These are phyloP conservation scores for Hordeum marinum DNA, from an alignment of 176 grass and related monocot species.

Conservation along the genomic window DNA sequence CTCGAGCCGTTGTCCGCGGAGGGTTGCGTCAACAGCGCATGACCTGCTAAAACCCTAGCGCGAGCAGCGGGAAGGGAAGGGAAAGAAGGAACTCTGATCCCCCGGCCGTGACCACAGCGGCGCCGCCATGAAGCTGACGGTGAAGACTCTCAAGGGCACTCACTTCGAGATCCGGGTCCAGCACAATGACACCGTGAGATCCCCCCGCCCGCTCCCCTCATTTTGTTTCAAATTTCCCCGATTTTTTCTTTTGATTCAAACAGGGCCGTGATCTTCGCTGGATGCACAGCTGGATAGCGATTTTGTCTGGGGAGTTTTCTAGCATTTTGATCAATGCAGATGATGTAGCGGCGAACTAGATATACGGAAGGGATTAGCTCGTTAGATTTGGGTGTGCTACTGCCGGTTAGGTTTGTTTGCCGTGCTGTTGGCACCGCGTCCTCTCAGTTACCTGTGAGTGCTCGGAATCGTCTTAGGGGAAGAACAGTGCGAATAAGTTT, in stretches of 20 bases:
- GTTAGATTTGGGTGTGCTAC: neutral
- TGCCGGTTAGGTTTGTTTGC: neutral
- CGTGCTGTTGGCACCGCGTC: neutral
- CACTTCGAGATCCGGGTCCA: constrained; percentile 89
- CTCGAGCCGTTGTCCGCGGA: neutral
- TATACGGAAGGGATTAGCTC: neutral
- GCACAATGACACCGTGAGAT: constrained; percentile 66
- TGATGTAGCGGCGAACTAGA: neutral
- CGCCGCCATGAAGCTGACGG: constrained; percentile 71
- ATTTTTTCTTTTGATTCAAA: neutral
- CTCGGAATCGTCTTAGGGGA: neutral
- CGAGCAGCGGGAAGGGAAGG: neutral
- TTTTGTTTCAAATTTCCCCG: neutral
- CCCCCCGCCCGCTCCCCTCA: neutral
- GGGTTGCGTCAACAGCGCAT: neutral
- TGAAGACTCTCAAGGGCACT: constrained; percentile 89
- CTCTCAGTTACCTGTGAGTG: neutral
- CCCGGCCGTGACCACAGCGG: neutral
- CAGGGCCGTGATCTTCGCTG: neutral
- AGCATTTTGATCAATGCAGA: neutral
- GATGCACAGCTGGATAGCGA: neutral
- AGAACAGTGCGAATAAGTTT: neutral
- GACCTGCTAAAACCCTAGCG: constrained; percentile 37
- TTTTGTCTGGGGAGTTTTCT: neutral
- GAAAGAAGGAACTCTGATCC: neutral